A percentile compares a stretch with the other conserved stretches of the same genome.
Evolutionary conservation across 2,329 filamentous ascomycete genomes (phyloP).

Genomic region (Nannizziopsis arthrosporioides): DNA sequence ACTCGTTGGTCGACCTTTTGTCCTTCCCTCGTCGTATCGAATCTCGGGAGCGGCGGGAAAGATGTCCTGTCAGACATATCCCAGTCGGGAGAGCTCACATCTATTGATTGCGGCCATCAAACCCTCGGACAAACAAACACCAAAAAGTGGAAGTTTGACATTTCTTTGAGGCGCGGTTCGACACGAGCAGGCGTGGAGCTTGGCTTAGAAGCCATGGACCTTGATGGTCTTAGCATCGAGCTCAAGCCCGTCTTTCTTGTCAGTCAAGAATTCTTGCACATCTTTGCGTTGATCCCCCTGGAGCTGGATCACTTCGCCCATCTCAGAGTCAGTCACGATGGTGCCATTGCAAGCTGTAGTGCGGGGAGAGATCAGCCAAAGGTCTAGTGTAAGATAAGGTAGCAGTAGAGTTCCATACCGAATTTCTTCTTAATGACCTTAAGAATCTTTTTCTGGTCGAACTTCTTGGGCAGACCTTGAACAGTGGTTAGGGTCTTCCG

Average conservation of each 20-base stretch:
- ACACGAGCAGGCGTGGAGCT: conserved; percentile 31
- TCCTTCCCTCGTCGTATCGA: conserved; percentile 10
- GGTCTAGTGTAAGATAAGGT: neutral
- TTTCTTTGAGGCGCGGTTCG: conserved; percentile 28
- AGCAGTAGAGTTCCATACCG: conserved; percentile 43
- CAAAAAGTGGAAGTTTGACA: conserved; percentile 24
- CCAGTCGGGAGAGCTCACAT: neutral
- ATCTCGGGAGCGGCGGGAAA: neutral
- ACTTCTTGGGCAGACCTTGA: conserved; percentile 96
- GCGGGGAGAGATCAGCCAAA: conserved; percentile 16
- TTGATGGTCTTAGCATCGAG: conserved; percentile 96
- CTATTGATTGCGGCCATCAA: neutral
- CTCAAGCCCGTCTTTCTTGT: conserved; percentile 89
- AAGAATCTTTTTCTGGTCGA: conserved; percentile 98
- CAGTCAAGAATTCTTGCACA: conserved; percentile 91
- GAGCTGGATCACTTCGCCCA: conserved; percentile 99
- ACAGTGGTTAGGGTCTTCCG: conserved; percentile 99
- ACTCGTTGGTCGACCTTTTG: conserved; percentile 29
- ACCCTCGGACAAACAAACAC: conserved; percentile 10
- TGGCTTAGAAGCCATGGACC: conserved; percentile 45
- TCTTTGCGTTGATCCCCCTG: conserved; percentile 99
- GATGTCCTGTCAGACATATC: neutral
- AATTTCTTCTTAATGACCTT: conserved; percentile 99
- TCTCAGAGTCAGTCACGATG: conserved; percentile 88
- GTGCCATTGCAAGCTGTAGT: conserved; percentile 93